Percentiles rank a stretch among this genome's conserved stretches.
Conservation (phyloP, 768 basidiomycete species). For the Clathrus columnatus region DNA sequence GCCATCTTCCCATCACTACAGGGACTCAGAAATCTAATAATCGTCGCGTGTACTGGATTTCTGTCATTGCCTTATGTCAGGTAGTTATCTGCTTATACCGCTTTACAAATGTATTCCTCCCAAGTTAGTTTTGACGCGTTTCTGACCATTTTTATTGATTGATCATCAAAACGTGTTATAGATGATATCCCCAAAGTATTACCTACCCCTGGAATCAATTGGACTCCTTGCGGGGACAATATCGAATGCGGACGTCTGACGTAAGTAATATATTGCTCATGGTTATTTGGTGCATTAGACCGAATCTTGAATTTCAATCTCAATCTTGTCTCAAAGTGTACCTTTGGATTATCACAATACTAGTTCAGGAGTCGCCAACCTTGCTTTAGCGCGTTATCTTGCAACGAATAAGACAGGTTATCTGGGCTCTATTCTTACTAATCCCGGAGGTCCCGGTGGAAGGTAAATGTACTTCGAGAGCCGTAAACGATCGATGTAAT, state of each 20-base stretch:
- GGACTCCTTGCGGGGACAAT: conserved; percentile 14
- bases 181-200: neutral
- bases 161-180: neutral
- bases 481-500: neutral
- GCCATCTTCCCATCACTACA: neutral
- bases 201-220: conserved; percentile 11
- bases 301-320: neutral
- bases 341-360: conserved; percentile 26
- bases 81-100: neutral
- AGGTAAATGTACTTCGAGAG: neutral
- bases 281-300: neutral
- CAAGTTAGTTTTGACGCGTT: neutral
- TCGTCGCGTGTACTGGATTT: neutral
- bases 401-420: conserved; percentile 18
- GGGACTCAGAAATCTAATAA: neutral
- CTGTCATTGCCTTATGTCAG: neutral
- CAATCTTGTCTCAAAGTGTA: conserved; percentile 15
- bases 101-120: neutral
- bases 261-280: conserved; percentile 11
- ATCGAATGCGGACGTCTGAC: conserved; percentile 17
- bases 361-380: conserved; percentile 20
- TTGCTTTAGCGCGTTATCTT: conserved; percentile 23
- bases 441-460: conserved; percentile 26
- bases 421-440: conserved; percentile 25
- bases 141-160: neutral